Percentiles rank a stretch among this genome's conserved stretches.
Evolutionary conservation across 164 flowering plant species (phyloP).

Genomic region (Stephania japonica): DNA sequence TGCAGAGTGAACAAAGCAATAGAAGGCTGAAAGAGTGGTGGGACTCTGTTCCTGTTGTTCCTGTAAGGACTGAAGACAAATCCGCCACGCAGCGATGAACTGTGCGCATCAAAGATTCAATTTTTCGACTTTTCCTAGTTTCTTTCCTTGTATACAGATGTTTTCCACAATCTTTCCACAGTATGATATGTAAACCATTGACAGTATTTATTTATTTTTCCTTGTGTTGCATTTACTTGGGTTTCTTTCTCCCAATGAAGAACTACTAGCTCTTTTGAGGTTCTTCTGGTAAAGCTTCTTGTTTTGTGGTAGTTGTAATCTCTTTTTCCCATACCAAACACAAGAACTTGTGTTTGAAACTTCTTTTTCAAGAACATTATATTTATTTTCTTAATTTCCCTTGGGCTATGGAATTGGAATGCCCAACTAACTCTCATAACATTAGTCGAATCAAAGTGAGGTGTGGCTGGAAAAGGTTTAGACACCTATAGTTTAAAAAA

Average conservation of each 20-base stretch:
- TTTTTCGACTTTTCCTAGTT: neutral
- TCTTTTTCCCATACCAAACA: too few relatives aligned
- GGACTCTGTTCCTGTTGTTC: slow-evolving; percentile 72
- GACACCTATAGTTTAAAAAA: too few relatives aligned
- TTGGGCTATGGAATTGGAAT: too few relatives aligned
- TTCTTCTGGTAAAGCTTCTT: neutral
- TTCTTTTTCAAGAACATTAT: too few relatives aligned
- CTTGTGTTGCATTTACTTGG: neutral
- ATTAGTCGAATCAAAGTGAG: too few relatives aligned
- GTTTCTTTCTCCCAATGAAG: neutral
- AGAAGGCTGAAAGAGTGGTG: slow-evolving; percentile 82
- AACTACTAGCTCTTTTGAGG: neutral
- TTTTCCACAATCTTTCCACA: neutral
- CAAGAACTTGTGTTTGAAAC: too few relatives aligned
- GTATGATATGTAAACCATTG: neutral
- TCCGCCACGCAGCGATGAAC: neutral
- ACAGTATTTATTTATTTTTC: neutral
- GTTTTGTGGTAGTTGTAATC: too few relatives aligned
- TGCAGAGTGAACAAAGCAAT: slow-evolving; percentile 27
- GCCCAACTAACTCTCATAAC: too few relatives aligned
- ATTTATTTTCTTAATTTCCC: too few relatives aligned
- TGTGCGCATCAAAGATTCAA: neutral
- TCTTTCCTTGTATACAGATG: neutral
- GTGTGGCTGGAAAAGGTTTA: too few relatives aligned
- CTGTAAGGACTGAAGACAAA: slow-evolving; percentile 40